A percentile compares a stretch with the other conserved stretches of the same genome.
Conservation (phyloP, 768 basidiomycete species). For the Ramaria rubella region DNA sequence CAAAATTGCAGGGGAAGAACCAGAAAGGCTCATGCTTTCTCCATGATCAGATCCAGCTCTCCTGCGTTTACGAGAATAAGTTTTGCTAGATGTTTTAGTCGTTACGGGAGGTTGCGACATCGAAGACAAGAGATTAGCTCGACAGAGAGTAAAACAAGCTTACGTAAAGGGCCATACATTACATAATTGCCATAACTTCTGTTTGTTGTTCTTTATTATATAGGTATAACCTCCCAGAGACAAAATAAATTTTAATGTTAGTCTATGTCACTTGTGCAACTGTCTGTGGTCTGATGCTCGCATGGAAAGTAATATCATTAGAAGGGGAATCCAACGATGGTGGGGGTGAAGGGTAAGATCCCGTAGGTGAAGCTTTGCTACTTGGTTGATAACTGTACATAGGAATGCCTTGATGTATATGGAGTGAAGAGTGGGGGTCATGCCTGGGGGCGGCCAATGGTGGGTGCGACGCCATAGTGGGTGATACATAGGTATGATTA, state of each 20-base stretch:
- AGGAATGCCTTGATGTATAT: conserved; percentile 15
- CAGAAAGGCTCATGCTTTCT: background rate
- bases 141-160: background rate
- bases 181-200: background rate
- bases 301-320: conserved; percentile 1
- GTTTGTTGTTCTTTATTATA: background rate
- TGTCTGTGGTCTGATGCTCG: background rate
- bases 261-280: conserved; percentile 7
- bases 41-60: background rate
- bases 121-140: background rate
- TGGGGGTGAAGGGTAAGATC: conserved; percentile 35
- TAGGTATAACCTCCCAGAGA: background rate
- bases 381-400: conserved; percentile 9
- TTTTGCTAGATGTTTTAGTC: background rate
- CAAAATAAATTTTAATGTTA: background rate
- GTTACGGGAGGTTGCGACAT: background rate
- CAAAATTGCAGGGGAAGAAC: background rate
- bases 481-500: conserved; percentile 6
- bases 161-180: background rate
- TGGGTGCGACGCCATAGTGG: conserved; percentile 5
- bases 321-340: conserved; percentile 35
- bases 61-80: conserved; percentile 7
- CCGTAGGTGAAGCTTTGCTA: conserved; percentile 18
- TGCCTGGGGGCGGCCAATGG: conserved; percentile 1
- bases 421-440: background rate